A percentile compares a stretch with the other conserved stretches of the same genome.
Evolutionary conservation across 352 stramenopile genomes (phyloP).

Genomic region (Blastocystis sp.): DNA sequence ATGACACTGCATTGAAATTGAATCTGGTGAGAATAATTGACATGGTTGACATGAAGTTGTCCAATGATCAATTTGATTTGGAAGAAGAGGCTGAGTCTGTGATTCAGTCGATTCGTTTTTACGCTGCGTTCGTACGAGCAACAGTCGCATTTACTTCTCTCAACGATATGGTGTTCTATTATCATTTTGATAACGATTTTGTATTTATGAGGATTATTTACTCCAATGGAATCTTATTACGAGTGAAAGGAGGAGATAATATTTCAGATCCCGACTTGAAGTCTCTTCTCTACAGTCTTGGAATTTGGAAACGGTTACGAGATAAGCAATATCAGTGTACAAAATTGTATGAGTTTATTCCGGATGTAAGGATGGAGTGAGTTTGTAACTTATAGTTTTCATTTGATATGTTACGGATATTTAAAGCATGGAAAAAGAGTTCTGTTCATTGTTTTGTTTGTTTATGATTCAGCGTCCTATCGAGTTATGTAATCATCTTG

Average conservation of each 20-base stretch:
- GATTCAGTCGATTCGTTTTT: conserved; percentile 16
- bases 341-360: conserved; percentile 4
- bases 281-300: not conserved
- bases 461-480: not conserved
- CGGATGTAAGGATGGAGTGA: not conserved
- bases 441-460: not conserved
- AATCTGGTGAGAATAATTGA: not conserved
- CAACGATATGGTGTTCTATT: conserved; percentile 16
- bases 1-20: not conserved
- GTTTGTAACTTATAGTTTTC: conserved; percentile 24
- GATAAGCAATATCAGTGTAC: conserved; percentile 13
- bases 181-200: conserved; percentile 5
- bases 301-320: not conserved
- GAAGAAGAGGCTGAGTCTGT: not conserved
- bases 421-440: not conserved
- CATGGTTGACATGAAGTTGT: not conserved
- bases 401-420: conserved; percentile 11
- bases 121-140: not conserved
- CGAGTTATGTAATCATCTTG: not conserved
- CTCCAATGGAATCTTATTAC: conserved; percentile 16
- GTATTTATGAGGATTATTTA: conserved; percentile 4
- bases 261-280: not conserved
- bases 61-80: not conserved
- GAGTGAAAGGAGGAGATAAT: conserved; percentile 24
- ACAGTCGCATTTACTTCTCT: not conserved